A percentile compares a stretch with the other conserved stretches of the same genome.
phyloP scores from a whole-genome alignment of 257 asterid genomes.

The Fraxinus pennsylvanica region DNA sequence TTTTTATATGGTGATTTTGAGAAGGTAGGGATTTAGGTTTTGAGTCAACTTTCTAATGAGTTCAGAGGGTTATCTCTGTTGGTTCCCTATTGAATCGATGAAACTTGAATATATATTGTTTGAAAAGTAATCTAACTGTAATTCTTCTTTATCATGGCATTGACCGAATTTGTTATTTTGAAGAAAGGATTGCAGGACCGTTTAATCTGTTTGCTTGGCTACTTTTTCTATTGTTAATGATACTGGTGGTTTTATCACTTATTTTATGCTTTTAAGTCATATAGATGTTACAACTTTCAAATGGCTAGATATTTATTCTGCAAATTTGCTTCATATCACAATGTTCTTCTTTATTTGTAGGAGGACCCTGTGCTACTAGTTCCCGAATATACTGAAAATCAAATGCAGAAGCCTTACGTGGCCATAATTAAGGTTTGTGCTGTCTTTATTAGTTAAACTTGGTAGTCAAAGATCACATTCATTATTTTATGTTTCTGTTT shows the following conservation, averaged over 20 bases:
- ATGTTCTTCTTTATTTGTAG: constrained; percentile 38
- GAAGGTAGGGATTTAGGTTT: not conserved
- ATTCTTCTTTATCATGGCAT: not conserved
- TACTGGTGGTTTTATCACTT: not conserved
- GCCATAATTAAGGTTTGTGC: constrained; percentile 84
- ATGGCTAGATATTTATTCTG: constrained; percentile 5
- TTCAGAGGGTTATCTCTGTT: not conserved
- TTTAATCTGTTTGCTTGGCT: not conserved
- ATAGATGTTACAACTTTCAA: not conserved
- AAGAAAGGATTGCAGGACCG: too few relatives aligned
- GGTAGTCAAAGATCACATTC: not conserved
- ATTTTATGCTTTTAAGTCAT: not conserved
- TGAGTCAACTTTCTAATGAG: too few relatives aligned
- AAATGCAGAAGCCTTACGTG: constrained; percentile 73
- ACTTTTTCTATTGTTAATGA: not conserved
- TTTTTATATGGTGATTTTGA: not conserved
- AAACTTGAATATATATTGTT: not conserved
- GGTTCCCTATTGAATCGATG: not conserved
- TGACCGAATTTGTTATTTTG: not conserved
- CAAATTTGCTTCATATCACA: constrained; percentile 15
- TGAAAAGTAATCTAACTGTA: not conserved
- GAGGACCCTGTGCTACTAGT: constrained; percentile 88
- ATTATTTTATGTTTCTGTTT: not conserved
- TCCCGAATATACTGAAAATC: constrained; percentile 46
- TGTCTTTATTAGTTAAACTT: constrained; percentile 20